Percentiles rank a stretch among this genome's conserved stretches.
Conservation (phyloP, 1,284 basidiomycete species). For the Meripilus lineatus region DNA sequence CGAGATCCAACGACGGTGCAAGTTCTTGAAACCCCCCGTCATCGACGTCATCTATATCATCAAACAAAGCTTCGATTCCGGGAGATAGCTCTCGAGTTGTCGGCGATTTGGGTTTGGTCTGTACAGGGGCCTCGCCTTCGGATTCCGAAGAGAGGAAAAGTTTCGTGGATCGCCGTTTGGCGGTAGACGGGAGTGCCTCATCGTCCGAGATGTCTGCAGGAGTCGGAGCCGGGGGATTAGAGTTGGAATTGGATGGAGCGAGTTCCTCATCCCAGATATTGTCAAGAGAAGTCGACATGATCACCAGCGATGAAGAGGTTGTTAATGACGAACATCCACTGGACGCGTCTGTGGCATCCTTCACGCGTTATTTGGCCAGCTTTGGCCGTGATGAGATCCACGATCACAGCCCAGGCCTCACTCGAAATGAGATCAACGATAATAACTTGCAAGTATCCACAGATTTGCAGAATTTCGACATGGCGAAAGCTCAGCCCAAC, state of each 20-base stretch:
- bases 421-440: too few species aligned
- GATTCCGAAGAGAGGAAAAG: conserved; percentile 50
- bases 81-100: conserved; percentile 13
- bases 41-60: conserved; percentile 43
- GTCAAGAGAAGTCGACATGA: conserved; percentile 13
- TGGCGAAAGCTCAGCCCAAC: conserved; percentile 38
- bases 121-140: conserved; percentile 34
- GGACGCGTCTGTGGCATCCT: conserved; percentile 12
- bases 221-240: conserved; percentile 15
- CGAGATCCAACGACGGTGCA: conserved; percentile 44
- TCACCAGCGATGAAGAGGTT: not conserved
- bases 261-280: conserved; percentile 45
- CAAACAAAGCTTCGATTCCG: conserved; percentile 59
- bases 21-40: conserved; percentile 34
- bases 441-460: too few species aligned
- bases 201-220: conserved; percentile 8
- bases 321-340: conserved; percentile 1
- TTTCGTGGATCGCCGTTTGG: conserved; percentile 31
- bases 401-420: too few species aligned
- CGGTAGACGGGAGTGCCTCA: conserved; percentile 12
- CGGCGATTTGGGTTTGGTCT: conserved; percentile 10
- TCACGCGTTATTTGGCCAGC: too few species aligned
- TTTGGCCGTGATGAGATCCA: too few species aligned
- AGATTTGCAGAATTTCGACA: too few species aligned
- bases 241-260: conserved; percentile 22